phyloP scores from a whole-genome alignment of 371 early-diverging fungal genomes.

The Phascolomyces articulosus region DNA sequence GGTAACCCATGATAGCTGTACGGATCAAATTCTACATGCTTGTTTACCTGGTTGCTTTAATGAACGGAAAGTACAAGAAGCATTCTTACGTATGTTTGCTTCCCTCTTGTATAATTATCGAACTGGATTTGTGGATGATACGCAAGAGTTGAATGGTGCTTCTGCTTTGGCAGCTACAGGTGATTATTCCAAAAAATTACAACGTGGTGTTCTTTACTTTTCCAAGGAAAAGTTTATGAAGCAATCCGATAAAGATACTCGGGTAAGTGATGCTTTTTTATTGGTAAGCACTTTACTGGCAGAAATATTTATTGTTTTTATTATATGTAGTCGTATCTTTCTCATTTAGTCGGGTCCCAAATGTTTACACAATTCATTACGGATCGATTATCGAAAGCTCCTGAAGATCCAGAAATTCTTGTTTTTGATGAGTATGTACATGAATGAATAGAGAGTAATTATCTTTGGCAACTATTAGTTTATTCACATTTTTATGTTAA shows the following conservation, averaged over 20 bases:
- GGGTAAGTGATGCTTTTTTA: conserved; percentile 57
- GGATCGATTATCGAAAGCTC: conserved; percentile 68
- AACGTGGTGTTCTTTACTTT: conserved; percentile 34
- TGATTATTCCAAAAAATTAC: conserved; percentile 15
- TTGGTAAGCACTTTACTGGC: too few relatives aligned
- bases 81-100: conserved; percentile 79
- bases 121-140: conserved; percentile 46
- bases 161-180: conserved; percentile 14
- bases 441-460: too few relatives aligned
- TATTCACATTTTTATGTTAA: neutral
- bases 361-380: conserved; percentile 84
- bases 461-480: neutral
- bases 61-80: conserved; percentile 68
- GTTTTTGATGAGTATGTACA: conserved; percentile 55
- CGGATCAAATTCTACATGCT: conserved; percentile 57
- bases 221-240: conserved; percentile 70
- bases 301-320: neutral
- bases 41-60: conserved; percentile 70
- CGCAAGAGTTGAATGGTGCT: conserved; percentile 20
- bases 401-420: conserved; percentile 72
- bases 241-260: conserved; percentile 67
- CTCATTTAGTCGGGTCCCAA: conserved; percentile 70
- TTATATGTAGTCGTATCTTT: conserved; percentile 58
- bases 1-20: conserved; percentile 60
- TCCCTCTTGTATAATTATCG: conserved; percentile 78